Evolutionary conservation across 768 basidiomycete genomes (phyloP), one percentile per base, ranked within the genome.

Genomic region (Scleroderma bovista): DNA sequence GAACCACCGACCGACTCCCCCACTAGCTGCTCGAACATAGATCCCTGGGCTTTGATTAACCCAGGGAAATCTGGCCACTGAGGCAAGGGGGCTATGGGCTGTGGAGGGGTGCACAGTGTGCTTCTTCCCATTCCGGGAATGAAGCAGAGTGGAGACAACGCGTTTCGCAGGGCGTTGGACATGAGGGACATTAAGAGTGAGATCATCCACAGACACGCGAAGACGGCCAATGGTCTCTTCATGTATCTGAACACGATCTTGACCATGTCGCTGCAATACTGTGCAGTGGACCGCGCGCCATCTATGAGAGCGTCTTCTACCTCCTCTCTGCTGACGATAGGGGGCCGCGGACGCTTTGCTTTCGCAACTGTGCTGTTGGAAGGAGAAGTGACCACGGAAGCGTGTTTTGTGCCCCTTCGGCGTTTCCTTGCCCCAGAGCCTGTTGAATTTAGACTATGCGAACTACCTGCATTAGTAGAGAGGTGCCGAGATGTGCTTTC

Each of bases 1-100:
- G 83, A 78, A 1, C 79, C 77, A 2, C 83, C 80, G 0, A 75
- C 72, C 0, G 81, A 72, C 41, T 81, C 78, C 43, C 78, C 79
- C 22, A 84, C 62, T 16, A 89, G 65, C 54, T 85, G 72, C 47
- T 81, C 83, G 49, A 89, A 81, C 2, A 77, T 76, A 38, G 76
- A 69, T 51, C 75, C 76, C 54, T 89, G 83, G 4, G 81, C 71
- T 13, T 82, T 72, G 31, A 81, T 68, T 15, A 90, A 72, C 38
- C 67, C 68, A 1, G 81, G 78, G 62, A 81, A 89, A 62, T 88
- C 79, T 0, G 26, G 26, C 26, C 26, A 4, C 4, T 29, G 26
- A 29, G 82, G 78, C 72, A 75, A 75, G 47, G 65, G 59, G 2
- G 76, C 71, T 8, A 31, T 24, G 1, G 51, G 51, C 23, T 44